Conservation (phyloP, 257 asterid species). For the Ligustrum vulgare region DNA sequence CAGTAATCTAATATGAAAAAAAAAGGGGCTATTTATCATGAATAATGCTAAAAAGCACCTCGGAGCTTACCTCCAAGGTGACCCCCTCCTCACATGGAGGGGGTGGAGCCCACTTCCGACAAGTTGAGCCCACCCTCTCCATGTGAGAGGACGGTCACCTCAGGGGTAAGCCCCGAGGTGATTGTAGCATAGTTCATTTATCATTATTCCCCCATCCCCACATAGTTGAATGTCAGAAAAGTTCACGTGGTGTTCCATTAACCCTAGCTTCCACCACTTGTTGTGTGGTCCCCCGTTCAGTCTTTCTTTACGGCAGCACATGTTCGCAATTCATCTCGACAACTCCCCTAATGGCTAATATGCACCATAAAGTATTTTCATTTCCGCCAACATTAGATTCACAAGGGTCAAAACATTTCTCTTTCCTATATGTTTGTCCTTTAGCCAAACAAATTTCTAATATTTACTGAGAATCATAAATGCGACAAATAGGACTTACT, state of each 20-base stretch:
- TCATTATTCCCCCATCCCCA: too few species aligned
- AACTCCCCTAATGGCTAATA: slow-evolving; percentile 17
- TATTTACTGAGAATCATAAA: not conserved
- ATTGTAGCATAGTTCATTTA: too few species aligned
- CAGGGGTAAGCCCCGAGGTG: too few species aligned
- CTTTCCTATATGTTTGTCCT: not conserved
- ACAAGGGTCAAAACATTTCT: not conserved
- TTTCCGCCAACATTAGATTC: not conserved
- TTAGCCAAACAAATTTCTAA: not conserved
- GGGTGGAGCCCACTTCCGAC: too few species aligned
- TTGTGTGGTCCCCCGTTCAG: slow-evolving; percentile 19
- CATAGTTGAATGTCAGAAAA: slow-evolving; percentile 18
- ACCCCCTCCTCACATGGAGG: too few species aligned
- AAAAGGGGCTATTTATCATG: too few species aligned
- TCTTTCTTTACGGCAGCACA: slow-evolving; percentile 17
- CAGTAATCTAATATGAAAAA: too few species aligned
- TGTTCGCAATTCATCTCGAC: slow-evolving; percentile 29
- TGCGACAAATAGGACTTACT: slow-evolving; percentile 46
- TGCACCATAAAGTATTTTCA: slow-evolving; percentile 24
- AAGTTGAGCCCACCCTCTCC: too few species aligned
- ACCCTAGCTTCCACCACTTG: slow-evolving; percentile 25
- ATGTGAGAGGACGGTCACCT: too few species aligned
- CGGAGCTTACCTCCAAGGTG: too few species aligned
- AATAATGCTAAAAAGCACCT: too few species aligned
- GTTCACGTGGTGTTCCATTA: slow-evolving; percentile 47